Conservation (phyloP, 1,284 basidiomycete genomes). For the Spongiforma sp. region DNA sequence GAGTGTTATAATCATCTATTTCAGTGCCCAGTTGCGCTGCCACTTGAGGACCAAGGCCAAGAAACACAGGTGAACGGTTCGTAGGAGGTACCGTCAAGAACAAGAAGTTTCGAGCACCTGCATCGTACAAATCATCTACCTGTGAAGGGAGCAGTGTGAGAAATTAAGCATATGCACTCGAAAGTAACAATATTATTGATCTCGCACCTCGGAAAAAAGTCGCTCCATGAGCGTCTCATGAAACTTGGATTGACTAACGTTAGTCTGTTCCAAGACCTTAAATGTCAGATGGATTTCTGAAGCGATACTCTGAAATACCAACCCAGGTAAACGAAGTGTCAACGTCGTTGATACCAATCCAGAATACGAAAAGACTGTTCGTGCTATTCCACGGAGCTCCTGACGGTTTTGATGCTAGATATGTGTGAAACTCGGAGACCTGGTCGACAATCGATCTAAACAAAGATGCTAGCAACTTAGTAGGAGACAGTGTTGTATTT, state of each 20-base stretch:
- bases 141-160: too few relatives aligned
- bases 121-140: constrained; percentile 57
- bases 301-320: constrained; percentile 15
- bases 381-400: constrained; percentile 58
- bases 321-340: constrained; percentile 61
- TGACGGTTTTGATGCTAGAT: constrained; percentile 54
- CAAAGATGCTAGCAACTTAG: neutral
- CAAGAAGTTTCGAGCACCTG: constrained; percentile 65
- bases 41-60: constrained; percentile 51
- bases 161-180: constrained; percentile 1
- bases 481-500: neutral
- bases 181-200: neutral
- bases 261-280: constrained; percentile 43
- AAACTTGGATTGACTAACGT: constrained; percentile 57
- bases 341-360: constrained; percentile 72
- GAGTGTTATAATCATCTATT: constrained; percentile 56
- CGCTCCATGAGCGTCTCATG: constrained; percentile 56
- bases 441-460: constrained; percentile 62
- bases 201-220: constrained; percentile 56
- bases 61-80: constrained; percentile 58
- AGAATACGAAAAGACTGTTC: constrained; percentile 63
- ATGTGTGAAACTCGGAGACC: constrained; percentile 58
- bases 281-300: neutral
- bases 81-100: constrained; percentile 72
- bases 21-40: constrained; percentile 45